A percentile compares a stretch with the other conserved stretches of the same genome.
phyloP scores from a whole-genome alignment of 73 alveolate genomes.

The Breviolum minutum region DNA sequence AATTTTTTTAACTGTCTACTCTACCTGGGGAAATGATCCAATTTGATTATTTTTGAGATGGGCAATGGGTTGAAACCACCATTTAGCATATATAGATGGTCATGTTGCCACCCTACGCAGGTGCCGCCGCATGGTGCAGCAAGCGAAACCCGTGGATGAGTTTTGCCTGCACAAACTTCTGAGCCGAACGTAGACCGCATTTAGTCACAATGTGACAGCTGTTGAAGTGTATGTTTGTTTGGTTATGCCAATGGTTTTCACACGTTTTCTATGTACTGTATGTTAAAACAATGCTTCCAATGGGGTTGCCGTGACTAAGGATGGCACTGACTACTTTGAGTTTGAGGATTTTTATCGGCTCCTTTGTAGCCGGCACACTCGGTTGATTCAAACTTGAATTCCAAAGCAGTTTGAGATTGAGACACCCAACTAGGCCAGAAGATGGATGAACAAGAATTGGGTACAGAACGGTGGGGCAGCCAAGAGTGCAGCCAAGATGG shows the following conservation, averaged over 20 bases:
- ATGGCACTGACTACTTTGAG: slow-evolving; percentile 20
- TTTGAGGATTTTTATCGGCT: slow-evolving; percentile 51
- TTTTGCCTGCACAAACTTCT: background rate
- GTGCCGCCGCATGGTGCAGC: slow-evolving; percentile 62
- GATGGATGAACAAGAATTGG: background rate
- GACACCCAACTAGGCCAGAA: background rate
- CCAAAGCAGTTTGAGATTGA: background rate
- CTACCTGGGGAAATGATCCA: too few relatives aligned
- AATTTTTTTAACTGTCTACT: too few relatives aligned
- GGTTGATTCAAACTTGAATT: background rate
- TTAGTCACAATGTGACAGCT: background rate
- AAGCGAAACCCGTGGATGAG: slow-evolving; percentile 19
- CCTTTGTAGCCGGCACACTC: background rate
- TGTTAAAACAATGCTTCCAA: background rate
- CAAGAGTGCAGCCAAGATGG: background rate
- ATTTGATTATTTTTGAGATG: too few relatives aligned
- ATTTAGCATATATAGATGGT: background rate
- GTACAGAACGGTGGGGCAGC: background rate
- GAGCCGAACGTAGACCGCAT: background rate
- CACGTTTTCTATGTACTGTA: background rate
- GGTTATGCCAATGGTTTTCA: too few relatives aligned
- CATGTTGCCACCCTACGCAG: too few relatives aligned
- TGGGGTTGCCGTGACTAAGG: background rate
- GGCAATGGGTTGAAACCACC: too few relatives aligned
- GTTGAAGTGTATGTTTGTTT: too few relatives aligned